Evolutionary conservation across 441 rosid genomes (phyloP).

Genomic region (Aquilaria agallochum): DNA sequence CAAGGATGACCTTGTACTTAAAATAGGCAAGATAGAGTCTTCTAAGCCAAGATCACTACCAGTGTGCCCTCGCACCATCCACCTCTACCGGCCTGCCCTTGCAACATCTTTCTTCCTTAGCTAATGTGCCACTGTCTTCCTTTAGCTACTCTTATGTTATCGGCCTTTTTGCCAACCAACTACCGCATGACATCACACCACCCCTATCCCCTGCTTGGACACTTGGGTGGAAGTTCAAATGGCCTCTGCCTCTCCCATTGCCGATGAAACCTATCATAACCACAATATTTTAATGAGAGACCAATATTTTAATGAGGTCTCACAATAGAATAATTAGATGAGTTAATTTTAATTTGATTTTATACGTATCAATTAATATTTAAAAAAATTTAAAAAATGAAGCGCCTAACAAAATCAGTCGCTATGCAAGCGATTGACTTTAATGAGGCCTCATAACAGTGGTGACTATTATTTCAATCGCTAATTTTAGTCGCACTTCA

Average conservation of each 20-base stretch:
- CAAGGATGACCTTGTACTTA: no score
- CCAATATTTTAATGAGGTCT: conserved; percentile 11
- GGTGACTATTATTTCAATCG: no score
- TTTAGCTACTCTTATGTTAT: conserved; percentile 35
- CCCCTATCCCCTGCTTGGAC: conserved; percentile 66
- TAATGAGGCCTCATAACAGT: no score
- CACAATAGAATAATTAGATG: conserved; percentile 8
- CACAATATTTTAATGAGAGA: conserved; percentile 42
- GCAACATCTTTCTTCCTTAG: conserved; percentile 9
- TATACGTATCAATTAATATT: no score
- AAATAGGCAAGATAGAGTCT: no score
- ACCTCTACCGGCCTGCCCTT: conserved; percentile 17
- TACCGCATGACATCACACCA: conserved; percentile 51
- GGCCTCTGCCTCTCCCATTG: conserved; percentile 76
- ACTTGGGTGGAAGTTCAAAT: conserved; percentile 56
- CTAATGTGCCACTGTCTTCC: conserved; percentile 16
- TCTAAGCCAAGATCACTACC: no score
- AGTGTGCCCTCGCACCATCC: conserved; percentile 27
- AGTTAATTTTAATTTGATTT: no score
- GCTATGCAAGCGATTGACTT: no score
- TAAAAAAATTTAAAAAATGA: no score
- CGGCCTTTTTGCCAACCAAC: conserved; percentile 68
- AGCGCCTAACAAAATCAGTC: no score
- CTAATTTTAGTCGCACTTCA: no score
- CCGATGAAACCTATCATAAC: conserved; percentile 77